These are phyloP conservation scores for Teratosphaeria destructans DNA, from an alignment of 2,329 filamentous ascomycete species.

Conservation along the genomic window DNA sequence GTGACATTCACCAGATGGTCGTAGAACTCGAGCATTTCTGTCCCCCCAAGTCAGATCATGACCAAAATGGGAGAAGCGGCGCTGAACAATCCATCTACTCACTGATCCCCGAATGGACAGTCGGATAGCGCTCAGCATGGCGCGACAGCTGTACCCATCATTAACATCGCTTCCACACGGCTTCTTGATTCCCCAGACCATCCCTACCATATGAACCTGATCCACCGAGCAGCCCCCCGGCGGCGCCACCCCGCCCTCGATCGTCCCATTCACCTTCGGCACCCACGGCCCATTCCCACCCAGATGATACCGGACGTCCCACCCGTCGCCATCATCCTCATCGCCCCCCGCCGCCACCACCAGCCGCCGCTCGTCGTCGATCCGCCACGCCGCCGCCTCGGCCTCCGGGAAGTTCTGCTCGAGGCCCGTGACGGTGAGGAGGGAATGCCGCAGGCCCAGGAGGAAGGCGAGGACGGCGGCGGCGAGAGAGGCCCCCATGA, in stretches of 20 bases:
- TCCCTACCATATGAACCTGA: constrained; percentile 48
- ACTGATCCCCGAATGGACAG: constrained; percentile 39
- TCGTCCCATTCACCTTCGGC: constrained; percentile 34
- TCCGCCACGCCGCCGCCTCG: neutral
- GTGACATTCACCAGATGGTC: constrained; percentile 35
- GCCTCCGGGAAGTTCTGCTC: neutral
- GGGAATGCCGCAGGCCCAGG: neutral
- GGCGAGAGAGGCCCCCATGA: neutral
- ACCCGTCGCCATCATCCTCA: constrained; percentile 11
- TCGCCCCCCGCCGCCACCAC: neutral
- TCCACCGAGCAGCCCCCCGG: constrained; percentile 42
- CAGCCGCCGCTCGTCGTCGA: neutral
- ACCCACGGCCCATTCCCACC: constrained; percentile 48
- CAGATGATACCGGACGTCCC: constrained; percentile 44
- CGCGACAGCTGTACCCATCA: constrained; percentile 39
- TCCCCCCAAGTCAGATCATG: neutral
- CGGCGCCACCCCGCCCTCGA: constrained; percentile 31
- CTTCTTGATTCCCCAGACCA: neutral
- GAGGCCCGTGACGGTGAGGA: neutral
- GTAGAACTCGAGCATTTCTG: constrained; percentile 40
- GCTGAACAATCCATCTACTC: constrained; percentile 19
- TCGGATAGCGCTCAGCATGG: constrained; percentile 49
- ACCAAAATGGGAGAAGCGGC: neutral
- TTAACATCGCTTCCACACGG: constrained; percentile 5
- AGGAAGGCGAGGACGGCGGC: neutral